Evolutionary conservation across 306 rosid species (phyloP).

Genomic region (Lupinus albus): DNA sequence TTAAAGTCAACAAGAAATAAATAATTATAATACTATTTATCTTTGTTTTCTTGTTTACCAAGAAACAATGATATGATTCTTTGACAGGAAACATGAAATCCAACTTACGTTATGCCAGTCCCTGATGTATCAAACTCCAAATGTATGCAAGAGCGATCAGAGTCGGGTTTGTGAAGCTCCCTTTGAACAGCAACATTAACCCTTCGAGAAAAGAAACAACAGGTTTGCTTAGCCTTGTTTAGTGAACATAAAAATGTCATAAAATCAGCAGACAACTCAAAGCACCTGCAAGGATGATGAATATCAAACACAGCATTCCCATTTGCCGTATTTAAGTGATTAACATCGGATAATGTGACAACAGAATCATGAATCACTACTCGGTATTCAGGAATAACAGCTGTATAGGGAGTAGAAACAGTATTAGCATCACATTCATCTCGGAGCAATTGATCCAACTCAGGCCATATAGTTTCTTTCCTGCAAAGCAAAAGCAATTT

Average conservation of each 20-base stretch:
- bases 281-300: constrained; percentile 91
- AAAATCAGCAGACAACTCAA: constrained; percentile 39
- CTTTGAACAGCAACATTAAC: constrained; percentile 67
- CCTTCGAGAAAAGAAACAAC: constrained; percentile 51
- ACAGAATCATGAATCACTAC: constrained; percentile 68
- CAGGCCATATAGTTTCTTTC: constrained; percentile 85
- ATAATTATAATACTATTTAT: constrained; percentile 1
- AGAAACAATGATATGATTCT: constrained; percentile 10
- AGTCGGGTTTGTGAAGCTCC: constrained; percentile 83
- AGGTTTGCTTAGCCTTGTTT: constrained; percentile 32
- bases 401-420: constrained; percentile 77
- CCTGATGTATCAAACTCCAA: constrained; percentile 79
- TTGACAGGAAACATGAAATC: constrained; percentile 25
- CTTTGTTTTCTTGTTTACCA: constrained; percentile 22
- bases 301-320: constrained; percentile 68
- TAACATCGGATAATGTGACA: constrained; percentile 43
- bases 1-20: constrained; percentile 2
- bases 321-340: constrained; percentile 51
- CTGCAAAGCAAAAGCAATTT: constrained; percentile 47
- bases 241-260: constrained; percentile 22
- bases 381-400: constrained; percentile 71
- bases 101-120: constrained; percentile 67
- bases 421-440: constrained; percentile 70
- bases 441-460: constrained; percentile 74
- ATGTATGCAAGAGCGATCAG: constrained; percentile 90